Base-by-base conservation (phyloP, 345 rosid genomes). In the Lenwebbia sp. region DNA sequence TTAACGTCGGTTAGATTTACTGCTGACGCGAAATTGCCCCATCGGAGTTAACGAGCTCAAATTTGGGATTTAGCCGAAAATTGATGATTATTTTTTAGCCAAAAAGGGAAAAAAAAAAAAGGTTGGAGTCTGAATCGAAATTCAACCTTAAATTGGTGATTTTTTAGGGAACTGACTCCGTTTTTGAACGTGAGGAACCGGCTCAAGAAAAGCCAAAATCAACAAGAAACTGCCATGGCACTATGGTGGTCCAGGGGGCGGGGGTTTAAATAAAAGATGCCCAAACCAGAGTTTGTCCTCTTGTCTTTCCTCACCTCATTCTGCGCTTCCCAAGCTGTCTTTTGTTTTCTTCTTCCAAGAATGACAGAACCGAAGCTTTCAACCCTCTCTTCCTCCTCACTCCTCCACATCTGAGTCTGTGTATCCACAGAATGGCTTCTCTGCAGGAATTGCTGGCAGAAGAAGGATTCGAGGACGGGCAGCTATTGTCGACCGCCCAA, bases 391-490 rank as follows among this genome's bases (percentile, higher is more conserved):
- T 49, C 83, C 54, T 53, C 78, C 10, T 70, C 78, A 70, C 78
- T 33, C 47, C 83, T 51, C 13, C 84, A 50, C 13, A n/a, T 50
- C 84, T 47, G 33, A 82, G 84, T 14, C 55, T 41, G 30, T 33
- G 21, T 52, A 81, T 22, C 53, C 60, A 55, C 54, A 57, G n/a
- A 22, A 88, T 91, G 90, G 88, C 92, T 85, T 91, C 94, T 57
- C 84, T 94, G 21, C 91, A 90, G 15, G 82, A 90, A 83, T 87
- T 94, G 84, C 93, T 94, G 25, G 85, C 88, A 5, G 88, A 91
- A 41, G 94, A 92, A 89, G 92, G 92, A 17, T 89, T 90, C 84
- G 88, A 85, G 47, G 57, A 51, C 28, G 86, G 88, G 10, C 86
- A 85, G 83, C 85, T 52, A 30, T 40, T 83, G 44, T 11, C 88